Percentiles rank a stretch among this genome's conserved stretches.
These are phyloP conservation scores for Nakaseomyces delphensis DNA, from an alignment of 1,139 yeast genomes.

Conservation along the genomic window DNA sequence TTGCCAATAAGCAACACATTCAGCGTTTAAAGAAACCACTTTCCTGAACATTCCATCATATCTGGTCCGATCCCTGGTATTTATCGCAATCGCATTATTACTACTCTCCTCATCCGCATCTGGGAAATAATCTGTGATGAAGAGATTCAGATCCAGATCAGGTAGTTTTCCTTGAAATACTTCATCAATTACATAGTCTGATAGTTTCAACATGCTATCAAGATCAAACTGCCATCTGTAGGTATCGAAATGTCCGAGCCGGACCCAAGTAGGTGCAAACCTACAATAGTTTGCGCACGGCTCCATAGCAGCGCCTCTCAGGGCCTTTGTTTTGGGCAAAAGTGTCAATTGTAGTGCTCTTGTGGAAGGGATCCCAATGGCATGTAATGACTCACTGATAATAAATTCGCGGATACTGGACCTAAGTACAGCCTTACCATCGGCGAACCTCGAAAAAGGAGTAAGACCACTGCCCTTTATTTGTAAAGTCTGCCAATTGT, in stretches of 20 bases:
- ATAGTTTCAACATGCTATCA: slow-evolving; percentile 48
- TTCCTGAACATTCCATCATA: slow-evolving; percentile 70
- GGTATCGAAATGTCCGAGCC: slow-evolving; percentile 86
- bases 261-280: slow-evolving; percentile 78
- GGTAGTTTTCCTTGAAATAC: slow-evolving; percentile 45
- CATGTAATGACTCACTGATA: slow-evolving; percentile 71
- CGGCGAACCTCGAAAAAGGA: slow-evolving; percentile 90
- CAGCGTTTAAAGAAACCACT: slow-evolving; percentile 63
- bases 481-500: slow-evolving; percentile 41
- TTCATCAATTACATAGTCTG: slow-evolving; percentile 66
- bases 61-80: slow-evolving; percentile 42
- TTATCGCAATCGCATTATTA: slow-evolving; percentile 21
- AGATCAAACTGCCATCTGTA: slow-evolving; percentile 69
- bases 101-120: slow-evolving; percentile 16
- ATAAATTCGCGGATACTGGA: slow-evolving; percentile 84
- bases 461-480: slow-evolving; percentile 88
- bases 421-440: slow-evolving; percentile 86
- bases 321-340: slow-evolving; percentile 70
- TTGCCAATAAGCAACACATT: slow-evolving; percentile 79
- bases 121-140: slow-evolving; percentile 22
- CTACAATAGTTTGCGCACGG: slow-evolving; percentile 80
- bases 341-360: slow-evolving; percentile 67
- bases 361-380: slow-evolving; percentile 80
- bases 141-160: slow-evolving; percentile 24
- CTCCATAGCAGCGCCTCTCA: slow-evolving; percentile 52